Evolutionary conservation across 768 basidiomycete genomes (phyloP).

Genomic region (Hericium coralloides): DNA sequence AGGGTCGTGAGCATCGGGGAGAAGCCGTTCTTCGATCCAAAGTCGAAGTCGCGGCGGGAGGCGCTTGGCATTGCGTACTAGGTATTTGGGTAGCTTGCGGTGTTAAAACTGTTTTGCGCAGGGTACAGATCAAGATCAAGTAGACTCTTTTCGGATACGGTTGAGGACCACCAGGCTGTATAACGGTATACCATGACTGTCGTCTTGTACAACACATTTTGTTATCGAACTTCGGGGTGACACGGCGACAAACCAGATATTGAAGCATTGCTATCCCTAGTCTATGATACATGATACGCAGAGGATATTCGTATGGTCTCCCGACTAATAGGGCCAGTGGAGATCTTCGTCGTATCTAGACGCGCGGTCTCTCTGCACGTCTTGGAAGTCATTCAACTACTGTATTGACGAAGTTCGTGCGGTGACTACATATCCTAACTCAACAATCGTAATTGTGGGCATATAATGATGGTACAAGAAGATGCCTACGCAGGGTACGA

Average conservation of each 20-base stretch:
- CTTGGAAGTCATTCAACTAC: no score
- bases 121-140: neutral
- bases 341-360: no score
- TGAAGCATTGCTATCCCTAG: neutral
- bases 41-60: slow-evolving; percentile 1
- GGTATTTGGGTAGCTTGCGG: neutral
- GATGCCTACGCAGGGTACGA: no score
- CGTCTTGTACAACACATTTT: neutral
- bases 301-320: no score
- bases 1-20: slow-evolving; percentile 5
- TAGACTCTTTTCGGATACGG: neutral
- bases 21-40: slow-evolving; percentile 1
- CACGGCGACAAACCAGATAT: neutral
- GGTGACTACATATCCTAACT: no score
- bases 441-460: no score
- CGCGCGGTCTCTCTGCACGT: no score
- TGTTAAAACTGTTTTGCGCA: neutral
- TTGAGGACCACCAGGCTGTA: neutral
- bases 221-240: neutral
- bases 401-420: no score
- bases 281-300: no score
- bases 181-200: neutral
- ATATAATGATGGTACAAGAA: no score
- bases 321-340: no score
- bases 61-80: neutral